Evolutionary conservation across 2,329 filamentous ascomycete species (phyloP).

Genomic region (Aureobasidium sp.): DNA sequence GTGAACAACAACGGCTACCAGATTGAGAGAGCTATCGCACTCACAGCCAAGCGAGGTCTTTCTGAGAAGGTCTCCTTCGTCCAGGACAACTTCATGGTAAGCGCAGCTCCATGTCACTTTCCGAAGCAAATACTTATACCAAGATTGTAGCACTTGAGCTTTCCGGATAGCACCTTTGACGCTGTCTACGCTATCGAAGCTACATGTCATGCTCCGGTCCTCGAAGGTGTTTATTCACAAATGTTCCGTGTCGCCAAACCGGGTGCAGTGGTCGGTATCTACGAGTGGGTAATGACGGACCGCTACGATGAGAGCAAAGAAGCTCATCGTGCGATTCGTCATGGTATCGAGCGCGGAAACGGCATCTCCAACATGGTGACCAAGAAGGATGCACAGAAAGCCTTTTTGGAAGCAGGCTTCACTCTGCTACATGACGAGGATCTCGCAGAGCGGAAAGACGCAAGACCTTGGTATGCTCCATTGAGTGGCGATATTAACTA

Average conservation of each 20-base stretch:
- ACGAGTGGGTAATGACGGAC: constrained; percentile 99
- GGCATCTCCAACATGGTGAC: constrained; percentile 97
- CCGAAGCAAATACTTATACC: background rate
- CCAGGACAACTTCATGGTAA: constrained; percentile 92
- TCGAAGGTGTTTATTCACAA: constrained; percentile 87
- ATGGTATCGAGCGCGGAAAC: constrained; percentile 91
- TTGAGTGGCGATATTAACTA: constrained; percentile 77
- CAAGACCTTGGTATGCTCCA: constrained; percentile 89
- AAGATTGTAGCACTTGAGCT: constrained; percentile 68
- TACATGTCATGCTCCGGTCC: constrained; percentile 83
- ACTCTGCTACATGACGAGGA: constrained; percentile 77
- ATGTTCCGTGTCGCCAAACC: constrained; percentile 94
- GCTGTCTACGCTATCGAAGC: constrained; percentile 96
- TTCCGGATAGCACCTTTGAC: constrained; percentile 88
- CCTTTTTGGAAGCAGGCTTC: constrained; percentile 83
- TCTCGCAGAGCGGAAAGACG: constrained; percentile 65
- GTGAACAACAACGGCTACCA: constrained; percentile 99
- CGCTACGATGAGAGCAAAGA: constrained; percentile 82
- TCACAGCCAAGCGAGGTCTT: constrained; percentile 73
- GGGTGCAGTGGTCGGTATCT: constrained; percentile 89
- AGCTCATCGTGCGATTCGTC: constrained; percentile 77
- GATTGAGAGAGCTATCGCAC: constrained; percentile 79
- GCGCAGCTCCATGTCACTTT: constrained; percentile 12
- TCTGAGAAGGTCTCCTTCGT: constrained; percentile 72
- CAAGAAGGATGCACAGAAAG: constrained; percentile 67